Conservation (phyloP, 805 yeast species). For the Wickerhamomyces hampshirensis region DNA sequence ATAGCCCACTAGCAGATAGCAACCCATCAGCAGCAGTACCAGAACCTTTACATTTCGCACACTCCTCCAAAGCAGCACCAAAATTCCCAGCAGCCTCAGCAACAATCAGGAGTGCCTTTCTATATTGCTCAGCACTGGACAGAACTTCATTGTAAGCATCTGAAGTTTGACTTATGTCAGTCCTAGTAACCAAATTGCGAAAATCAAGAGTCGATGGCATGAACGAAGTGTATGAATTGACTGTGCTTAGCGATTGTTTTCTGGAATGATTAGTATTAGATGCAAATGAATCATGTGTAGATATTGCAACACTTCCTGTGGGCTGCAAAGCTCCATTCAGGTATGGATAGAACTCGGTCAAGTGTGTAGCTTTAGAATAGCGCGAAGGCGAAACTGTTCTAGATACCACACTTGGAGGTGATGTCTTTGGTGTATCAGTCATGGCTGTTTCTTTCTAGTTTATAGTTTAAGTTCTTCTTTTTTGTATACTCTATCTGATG, state of each 20-base stretch:
- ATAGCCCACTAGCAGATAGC: constrained; percentile 70
- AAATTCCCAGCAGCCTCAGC: constrained; percentile 64
- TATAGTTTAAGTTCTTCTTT: no score
- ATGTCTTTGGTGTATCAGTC: constrained; percentile 1
- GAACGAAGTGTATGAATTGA: constrained; percentile 20
- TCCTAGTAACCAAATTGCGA: constrained; percentile 54
- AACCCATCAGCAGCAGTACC: constrained; percentile 59
- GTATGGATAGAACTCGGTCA: constrained; percentile 26
- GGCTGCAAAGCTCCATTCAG: constrained; percentile 21
- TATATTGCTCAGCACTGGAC: constrained; percentile 41
- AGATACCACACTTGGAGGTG: constrained; percentile 28
- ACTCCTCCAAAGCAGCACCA: constrained; percentile 63
- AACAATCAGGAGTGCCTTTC: constrained; percentile 40
- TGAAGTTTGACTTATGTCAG: constrained; percentile 50
- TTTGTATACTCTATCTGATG: no score
- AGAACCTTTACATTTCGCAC: constrained; percentile 59
- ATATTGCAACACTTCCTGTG: no score
- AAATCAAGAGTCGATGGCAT: constrained; percentile 47
- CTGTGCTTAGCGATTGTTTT: constrained; percentile 19
- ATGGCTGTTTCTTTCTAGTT: no score
- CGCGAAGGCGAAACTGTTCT: constrained; percentile 24
- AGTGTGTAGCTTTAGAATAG: constrained; percentile 22
- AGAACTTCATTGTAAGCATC: constrained; percentile 44
- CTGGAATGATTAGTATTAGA: no score
- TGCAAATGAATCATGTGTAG: no score